Evolutionary conservation across 306 rosid genomes (phyloP).

Genomic region (Quercus alba): DNA sequence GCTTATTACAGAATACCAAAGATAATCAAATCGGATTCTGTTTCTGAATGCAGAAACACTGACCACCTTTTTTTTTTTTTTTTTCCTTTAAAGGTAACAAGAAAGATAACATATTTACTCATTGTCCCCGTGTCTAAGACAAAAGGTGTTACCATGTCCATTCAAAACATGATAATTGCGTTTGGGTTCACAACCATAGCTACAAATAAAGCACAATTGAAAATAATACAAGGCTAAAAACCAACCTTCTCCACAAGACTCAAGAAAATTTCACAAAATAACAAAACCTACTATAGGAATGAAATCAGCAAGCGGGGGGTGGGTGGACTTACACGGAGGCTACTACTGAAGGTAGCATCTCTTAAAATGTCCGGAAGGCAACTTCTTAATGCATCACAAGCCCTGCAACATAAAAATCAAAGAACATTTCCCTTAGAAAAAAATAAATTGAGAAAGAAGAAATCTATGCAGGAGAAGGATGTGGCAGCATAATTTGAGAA

Average conservation of each 20-base stretch:
- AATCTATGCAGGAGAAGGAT: no score
- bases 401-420: slow-evolving; percentile 41
- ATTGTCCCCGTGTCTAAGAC: neutral
- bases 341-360: slow-evolving; percentile 55
- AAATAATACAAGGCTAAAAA: neutral
- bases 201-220: neutral
- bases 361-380: slow-evolving; percentile 69
- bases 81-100: neutral
- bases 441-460: slow-evolving; percentile 4
- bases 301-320: slow-evolving; percentile 1
- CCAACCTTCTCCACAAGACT: neutral
- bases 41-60: neutral
- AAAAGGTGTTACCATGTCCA: neutral
- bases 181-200: neutral
- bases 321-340: slow-evolving; percentile 55
- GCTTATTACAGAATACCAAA: no score
- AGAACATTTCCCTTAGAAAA: neutral
- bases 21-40: neutral
- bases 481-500: neutral
- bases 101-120: neutral
- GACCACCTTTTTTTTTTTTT: neutral
- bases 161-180: neutral
- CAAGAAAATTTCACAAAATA: neutral
- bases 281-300: neutral
- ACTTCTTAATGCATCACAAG: slow-evolving; percentile 57